These are phyloP conservation scores for Syzygium jambos DNA, from an alignment of 345 rosid species.

Conservation along the genomic window DNA sequence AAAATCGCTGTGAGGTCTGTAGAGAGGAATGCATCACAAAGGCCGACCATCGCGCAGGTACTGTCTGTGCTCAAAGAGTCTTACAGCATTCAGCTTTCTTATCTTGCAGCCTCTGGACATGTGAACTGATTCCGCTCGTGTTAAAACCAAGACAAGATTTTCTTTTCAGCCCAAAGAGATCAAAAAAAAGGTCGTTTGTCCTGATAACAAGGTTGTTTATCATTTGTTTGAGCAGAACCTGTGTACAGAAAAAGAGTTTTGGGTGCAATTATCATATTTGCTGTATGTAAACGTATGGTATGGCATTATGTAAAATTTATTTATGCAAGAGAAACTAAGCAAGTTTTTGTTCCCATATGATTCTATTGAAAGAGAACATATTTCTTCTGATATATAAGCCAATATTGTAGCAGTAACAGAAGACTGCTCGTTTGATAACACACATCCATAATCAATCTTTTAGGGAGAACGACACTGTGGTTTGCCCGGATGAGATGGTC, in stretches of 20 bases:
- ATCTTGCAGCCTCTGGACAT: slow-evolving; percentile 54
- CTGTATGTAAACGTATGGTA: not conserved
- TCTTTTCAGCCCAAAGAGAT: not conserved
- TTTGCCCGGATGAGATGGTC: not conserved
- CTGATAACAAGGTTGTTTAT: not conserved
- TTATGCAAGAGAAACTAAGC: not conserved
- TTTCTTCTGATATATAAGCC: not conserved
- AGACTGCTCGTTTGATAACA: not conserved
- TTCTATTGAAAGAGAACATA: not conserved
- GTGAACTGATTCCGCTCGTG: slow-evolving; percentile 7
- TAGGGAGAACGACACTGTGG: not conserved
- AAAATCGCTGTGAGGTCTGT: slow-evolving; percentile 51
- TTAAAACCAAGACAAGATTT: not conserved
- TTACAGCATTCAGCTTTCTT: slow-evolving; percentile 64
- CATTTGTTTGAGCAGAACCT: not conserved
- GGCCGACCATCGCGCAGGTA: slow-evolving; percentile 57
- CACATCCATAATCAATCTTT: not conserved
- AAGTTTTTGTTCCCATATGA: not conserved
- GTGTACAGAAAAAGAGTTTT: not conserved
- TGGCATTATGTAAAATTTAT: not conserved
- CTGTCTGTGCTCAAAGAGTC: slow-evolving; percentile 73
- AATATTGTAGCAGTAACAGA: not conserved
- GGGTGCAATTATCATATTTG: not conserved
- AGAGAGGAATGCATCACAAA: slow-evolving; percentile 68
- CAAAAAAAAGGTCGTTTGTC: not conserved